Evolutionary conservation across 1,139 yeast genomes (phyloP).

Genomic region (Suhomyces ambrosiae): DNA sequence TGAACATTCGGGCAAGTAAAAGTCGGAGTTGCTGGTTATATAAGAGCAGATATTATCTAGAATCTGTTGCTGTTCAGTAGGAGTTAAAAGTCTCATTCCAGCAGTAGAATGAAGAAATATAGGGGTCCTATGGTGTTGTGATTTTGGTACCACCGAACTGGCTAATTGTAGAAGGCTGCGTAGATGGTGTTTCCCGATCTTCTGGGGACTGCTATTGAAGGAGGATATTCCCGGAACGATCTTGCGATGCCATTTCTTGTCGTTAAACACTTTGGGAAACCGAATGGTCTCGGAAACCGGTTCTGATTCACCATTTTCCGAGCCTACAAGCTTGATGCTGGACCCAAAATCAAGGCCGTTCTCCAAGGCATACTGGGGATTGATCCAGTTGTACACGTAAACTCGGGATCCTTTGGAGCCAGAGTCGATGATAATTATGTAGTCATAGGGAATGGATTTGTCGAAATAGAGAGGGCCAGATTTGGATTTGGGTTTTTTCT

Average conservation of each 20-base stretch:
- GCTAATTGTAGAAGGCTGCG: slow-evolving; percentile 57
- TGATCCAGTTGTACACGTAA: slow-evolving; percentile 69
- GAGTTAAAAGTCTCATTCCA: slow-evolving; percentile 70
- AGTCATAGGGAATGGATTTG: slow-evolving; percentile 58
- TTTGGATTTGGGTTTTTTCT: slow-evolving; percentile 8
- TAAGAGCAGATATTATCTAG: slow-evolving; percentile 58
- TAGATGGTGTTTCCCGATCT: slow-evolving; percentile 63
- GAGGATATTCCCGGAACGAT: slow-evolving; percentile 70
- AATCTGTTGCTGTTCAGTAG: slow-evolving; percentile 53
- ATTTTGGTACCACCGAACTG: slow-evolving; percentile 59
- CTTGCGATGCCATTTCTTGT: slow-evolving; percentile 59
- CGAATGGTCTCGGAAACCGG: not conserved
- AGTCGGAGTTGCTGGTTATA: slow-evolving; percentile 52
- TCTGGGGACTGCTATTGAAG: slow-evolving; percentile 51
- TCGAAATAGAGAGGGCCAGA: slow-evolving; percentile 32
- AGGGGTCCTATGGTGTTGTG: slow-evolving; percentile 73
- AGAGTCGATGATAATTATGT: slow-evolving; percentile 75
- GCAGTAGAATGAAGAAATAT: slow-evolving; percentile 80
- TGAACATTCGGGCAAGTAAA: slow-evolving; percentile 59
- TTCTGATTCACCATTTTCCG: not conserved
- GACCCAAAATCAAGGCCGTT: slow-evolving; percentile 22
- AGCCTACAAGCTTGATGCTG: slow-evolving; percentile 4
- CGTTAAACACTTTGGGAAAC: slow-evolving; percentile 48
- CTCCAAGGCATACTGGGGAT: slow-evolving; percentile 41
- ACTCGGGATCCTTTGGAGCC: slow-evolving; percentile 84